Base-by-base conservation (phyloP, 2,329 filamentous ascomycete genomes). In the Apiospora aurea region DNA sequence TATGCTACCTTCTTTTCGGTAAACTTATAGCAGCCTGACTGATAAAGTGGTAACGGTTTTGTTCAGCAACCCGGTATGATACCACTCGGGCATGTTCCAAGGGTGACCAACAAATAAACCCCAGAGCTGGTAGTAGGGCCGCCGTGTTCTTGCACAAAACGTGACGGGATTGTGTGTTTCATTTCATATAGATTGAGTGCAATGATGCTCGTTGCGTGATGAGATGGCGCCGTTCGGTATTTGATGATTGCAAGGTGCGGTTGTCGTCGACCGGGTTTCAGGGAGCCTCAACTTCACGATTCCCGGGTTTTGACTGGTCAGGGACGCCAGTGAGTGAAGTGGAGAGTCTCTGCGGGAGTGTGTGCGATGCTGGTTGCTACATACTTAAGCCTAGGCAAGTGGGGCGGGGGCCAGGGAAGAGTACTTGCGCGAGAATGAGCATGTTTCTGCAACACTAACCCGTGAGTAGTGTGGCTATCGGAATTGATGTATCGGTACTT, bases 351-450 rank as follows among this genome's bases (percentile, higher is more conserved):
- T 38, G 6, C 53, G 53, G 53, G 53, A 29, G 53, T 38, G 16
- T 57, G 26, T 29, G 14, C 24, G 51, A 29, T 57, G 49, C n/a
- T 53, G 29, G 10, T 8, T 26, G n/a, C 49, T 14, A 49, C 21
- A 4, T n/a, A 49, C 21, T 21, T n/a, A n/a, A 14, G 14, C 49
- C n/a, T 53, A 53, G 49, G 24, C 51, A 38, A 41, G 57, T 64
- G 57, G 57, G 57, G 29, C 26, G 2, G 51, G 26, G 4, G 26
- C 6, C 1, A 1, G 26, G 51, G 26, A 34, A 14, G 34, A 57
- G 26, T 7, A 16, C 14, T 14, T 57, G 29, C 53, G 29, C 57
- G 34, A 64, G 57, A 64, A 64, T 64, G 57, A 64, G 57, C 57
- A 64, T 34, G 57, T 64, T 64, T 34, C 29, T 38, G 53, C 29